phyloP scores from a whole-genome alignment of 805 yeast genomes.

The Candida ovalis region DNA sequence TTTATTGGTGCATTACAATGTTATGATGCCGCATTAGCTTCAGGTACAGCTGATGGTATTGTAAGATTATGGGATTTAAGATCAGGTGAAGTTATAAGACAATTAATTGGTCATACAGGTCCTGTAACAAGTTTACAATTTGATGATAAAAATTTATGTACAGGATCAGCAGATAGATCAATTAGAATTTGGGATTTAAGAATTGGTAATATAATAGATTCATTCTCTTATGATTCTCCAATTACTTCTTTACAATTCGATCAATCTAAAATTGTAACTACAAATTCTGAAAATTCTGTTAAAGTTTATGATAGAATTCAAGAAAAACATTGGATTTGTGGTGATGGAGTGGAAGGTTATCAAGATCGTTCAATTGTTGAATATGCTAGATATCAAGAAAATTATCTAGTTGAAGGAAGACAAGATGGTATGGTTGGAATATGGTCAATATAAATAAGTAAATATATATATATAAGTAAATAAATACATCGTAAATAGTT shows the following conservation, averaged over 20 bases:
- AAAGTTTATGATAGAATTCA: constrained; percentile 56
- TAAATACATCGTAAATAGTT: too few species aligned
- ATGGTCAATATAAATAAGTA: constrained; percentile 47
- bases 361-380: constrained; percentile 29
- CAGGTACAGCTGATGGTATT: constrained; percentile 74
- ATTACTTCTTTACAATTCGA: constrained; percentile 60
- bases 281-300: constrained; percentile 46
- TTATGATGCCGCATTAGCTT: constrained; percentile 71
- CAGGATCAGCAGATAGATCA: constrained; percentile 62
- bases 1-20: constrained; percentile 68
- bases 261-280: constrained; percentile 45
- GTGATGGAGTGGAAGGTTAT: constrained; percentile 31
- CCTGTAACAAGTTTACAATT: constrained; percentile 66
- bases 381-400: constrained; percentile 51
- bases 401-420: constrained; percentile 65
- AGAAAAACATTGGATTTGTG: constrained; percentile 52
- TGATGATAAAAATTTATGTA: constrained; percentile 58
- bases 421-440: constrained; percentile 55
- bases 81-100: constrained; percentile 60
- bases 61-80: constrained; percentile 77
- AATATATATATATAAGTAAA: too few species aligned
- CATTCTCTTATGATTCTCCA: constrained; percentile 57
- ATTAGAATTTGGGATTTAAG: constrained; percentile 72
- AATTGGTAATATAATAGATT: constrained; percentile 57
- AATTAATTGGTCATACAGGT: constrained; percentile 64